Conservation (phyloP, 1,284 basidiomycete genomes). For the Ganoderma boninense region DNA sequence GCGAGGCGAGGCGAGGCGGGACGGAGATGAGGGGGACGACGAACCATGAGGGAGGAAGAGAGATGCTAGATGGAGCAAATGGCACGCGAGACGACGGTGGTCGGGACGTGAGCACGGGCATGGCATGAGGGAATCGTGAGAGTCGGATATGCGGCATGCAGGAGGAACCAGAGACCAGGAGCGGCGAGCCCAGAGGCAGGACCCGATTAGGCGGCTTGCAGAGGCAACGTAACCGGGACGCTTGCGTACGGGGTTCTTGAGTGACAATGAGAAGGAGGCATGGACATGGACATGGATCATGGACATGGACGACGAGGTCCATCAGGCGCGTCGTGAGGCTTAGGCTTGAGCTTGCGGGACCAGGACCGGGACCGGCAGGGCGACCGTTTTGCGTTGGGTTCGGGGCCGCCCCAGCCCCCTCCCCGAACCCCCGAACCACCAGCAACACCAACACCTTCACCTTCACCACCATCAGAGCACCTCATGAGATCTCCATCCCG, state of each 20-base stretch:
- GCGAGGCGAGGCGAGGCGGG: conserved; percentile 1
- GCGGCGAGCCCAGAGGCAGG: conserved; percentile 12
- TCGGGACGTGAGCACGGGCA: conserved; percentile 12
- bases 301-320: neutral
- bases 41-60: neutral
- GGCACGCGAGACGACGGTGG: neutral
- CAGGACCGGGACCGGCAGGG: neutral
- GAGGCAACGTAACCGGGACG: conserved; percentile 5
- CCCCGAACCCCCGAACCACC: neutral
- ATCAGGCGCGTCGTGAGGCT: neutral
- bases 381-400: conserved; percentile 15
- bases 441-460: no score
- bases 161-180: conserved; percentile 14
- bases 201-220: conserved; percentile 8
- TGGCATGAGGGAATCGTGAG: conserved; percentile 13
- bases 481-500: conserved; percentile 34
- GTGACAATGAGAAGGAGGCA: neutral
- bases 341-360: neutral
- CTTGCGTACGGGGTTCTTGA: conserved; percentile 3
- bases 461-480: conserved; percentile 6
- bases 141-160: conserved; percentile 27
- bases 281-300: conserved; percentile 6
- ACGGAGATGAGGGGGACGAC: conserved; percentile 15
- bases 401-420: neutral
- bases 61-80: neutral